Conservation (phyloP, 768 basidiomycete species). For the Pleurotus citrinopileatus region DNA sequence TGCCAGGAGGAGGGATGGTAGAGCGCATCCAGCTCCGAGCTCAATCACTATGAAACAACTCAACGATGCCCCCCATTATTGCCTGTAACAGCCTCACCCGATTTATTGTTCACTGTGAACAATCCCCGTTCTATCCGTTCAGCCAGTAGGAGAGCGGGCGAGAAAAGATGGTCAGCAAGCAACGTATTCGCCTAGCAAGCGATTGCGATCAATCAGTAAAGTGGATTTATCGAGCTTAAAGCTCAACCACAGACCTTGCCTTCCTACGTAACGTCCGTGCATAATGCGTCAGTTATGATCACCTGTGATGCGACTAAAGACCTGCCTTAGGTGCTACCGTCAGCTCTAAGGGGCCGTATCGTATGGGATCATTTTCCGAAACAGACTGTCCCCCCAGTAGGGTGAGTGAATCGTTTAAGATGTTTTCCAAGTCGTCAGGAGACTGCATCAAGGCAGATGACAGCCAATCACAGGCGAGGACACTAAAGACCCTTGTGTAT, state of each 20-base stretch:
- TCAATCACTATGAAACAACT: constrained; percentile 50
- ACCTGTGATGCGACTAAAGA: too few species aligned
- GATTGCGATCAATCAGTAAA: not conserved
- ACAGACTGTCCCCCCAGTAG: constrained; percentile 46
- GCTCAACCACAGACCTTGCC: constrained; percentile 50
- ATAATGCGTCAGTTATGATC: too few species aligned
- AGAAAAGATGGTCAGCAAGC: constrained; percentile 73
- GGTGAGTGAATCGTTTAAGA: constrained; percentile 48
- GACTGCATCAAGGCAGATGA: not conserved
- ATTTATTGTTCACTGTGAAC: constrained; percentile 37
- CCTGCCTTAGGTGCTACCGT: constrained; percentile 59
- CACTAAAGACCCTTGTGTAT: too few species aligned
- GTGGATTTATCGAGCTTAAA: too few species aligned
- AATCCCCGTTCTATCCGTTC: constrained; percentile 60
- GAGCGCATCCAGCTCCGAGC: constrained; percentile 64
- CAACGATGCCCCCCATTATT: not conserved
- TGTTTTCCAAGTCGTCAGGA: constrained; percentile 40
- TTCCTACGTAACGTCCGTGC: too few species aligned
- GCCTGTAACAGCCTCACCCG: constrained; percentile 32
- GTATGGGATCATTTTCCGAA: constrained; percentile 35
- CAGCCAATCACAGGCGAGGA: not conserved
- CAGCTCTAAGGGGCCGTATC: constrained; percentile 52
- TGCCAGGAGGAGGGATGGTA: constrained; percentile 63
- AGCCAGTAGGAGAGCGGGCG: constrained; percentile 62
- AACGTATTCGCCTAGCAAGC: constrained; percentile 59